Base-by-base conservation (phyloP, 768 basidiomycete genomes). In the Tricholoma furcatifolium region DNA sequence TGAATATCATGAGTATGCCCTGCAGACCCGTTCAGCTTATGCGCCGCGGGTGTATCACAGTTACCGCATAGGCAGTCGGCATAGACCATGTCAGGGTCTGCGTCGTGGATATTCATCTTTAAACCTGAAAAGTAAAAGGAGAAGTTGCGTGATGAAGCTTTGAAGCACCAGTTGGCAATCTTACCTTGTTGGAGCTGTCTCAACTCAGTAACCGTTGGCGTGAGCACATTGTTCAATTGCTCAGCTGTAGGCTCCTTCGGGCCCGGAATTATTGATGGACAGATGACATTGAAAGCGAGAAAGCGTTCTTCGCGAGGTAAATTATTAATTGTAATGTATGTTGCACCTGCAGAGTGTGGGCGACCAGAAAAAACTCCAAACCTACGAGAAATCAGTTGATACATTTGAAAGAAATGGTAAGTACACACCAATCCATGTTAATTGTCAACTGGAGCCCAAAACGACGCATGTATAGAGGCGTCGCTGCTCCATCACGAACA, bases 21-120 rank as follows among this genome's bases (percentile, higher is more conserved):
- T 10, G 65, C 61, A 9, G 56, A 50, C 11, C 65, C 69, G 30
- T 51, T 54, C 36, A 69, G 27, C 40, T 66, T 69, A 3, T 58
- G 54, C 10, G 66, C 62, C 2, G 56, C 64, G 5, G 65, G 66
- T 2, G 59, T 67, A 47, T 70, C 64, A 47, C 63, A 70, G 43
- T 60, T 64, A 10, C 46, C 49, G 35, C 64, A 66, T n/a, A 62
- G 52, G 32, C 47, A 59, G 44, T 65, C 66, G 27, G 60, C 65
- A 47, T 64, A 64, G 12, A 68, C 53, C 0, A 36, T 47, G 8
- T 55, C 52, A 2, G 50, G 38, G 7, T 48, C 45, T 12, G 61
- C 49, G 21, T 59, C 55, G 34, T 56, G 49, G 6, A 69, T 61
- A 5, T 65, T 58, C 64, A 68, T 68, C 24, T 53, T 30, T 23